Conservation (phyloP, 2,329 filamentous ascomycete genomes). For the Aspergillus spinulosporus region DNA sequence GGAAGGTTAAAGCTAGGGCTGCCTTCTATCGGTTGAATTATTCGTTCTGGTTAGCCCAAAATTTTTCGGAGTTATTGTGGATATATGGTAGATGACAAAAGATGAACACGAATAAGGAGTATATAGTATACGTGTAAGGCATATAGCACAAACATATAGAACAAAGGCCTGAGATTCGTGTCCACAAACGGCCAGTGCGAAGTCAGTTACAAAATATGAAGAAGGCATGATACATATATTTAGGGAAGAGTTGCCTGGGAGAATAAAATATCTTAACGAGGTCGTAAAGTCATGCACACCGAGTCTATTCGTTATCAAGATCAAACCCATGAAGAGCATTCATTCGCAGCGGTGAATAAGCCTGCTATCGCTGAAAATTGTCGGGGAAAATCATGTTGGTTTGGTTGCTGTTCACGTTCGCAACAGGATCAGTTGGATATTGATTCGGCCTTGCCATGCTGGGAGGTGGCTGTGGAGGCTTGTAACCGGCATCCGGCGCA, state of each 20-base stretch:
- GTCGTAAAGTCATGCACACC: constrained; percentile 6
- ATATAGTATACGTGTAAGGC: not conserved
- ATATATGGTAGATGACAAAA: not conserved
- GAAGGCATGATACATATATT: constrained; percentile 1
- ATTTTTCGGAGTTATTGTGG: not conserved
- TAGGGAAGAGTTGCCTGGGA: not conserved
- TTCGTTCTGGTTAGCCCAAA: too few species aligned
- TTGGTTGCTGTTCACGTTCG: constrained; percentile 2
- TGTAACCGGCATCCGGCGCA: constrained; percentile 10
- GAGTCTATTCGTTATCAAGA: not conserved
- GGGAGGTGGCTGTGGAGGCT: constrained; percentile 13
- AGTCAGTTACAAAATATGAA: not conserved
- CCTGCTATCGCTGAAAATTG: constrained; percentile 15
- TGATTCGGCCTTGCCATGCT: constrained; percentile 13
- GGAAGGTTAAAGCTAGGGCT: too few species aligned
- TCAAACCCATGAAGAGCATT: not conserved
- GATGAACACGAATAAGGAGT: not conserved
- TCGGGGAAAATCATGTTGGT: constrained; percentile 14
- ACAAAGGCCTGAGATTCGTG: not conserved
- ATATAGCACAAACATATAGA: not conserved
- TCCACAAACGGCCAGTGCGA: not conserved
- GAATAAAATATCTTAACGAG: not conserved
- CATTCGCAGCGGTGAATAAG: not conserved
- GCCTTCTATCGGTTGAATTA: too few species aligned
- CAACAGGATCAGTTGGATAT: constrained; percentile 7